These are phyloP conservation scores for Leucocoprinus sp. DNA, from an alignment of 768 basidiomycete species.

Conservation along the genomic window DNA sequence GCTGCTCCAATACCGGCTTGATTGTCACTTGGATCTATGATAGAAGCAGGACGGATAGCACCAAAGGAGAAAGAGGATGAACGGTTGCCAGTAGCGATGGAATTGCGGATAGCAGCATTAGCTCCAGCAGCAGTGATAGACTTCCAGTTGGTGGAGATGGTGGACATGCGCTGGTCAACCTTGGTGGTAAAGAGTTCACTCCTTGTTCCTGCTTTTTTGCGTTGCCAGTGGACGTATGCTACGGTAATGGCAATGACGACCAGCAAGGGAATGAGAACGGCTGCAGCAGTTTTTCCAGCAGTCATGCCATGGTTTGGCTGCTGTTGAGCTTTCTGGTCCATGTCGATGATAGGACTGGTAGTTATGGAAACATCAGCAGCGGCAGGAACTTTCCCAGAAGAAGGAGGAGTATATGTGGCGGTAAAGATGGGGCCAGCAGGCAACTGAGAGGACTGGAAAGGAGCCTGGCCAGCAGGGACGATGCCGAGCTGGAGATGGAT, in stretches of 20 bases:
- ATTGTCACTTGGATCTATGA: conserved; percentile 35
- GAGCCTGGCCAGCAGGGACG: conserved; percentile 37
- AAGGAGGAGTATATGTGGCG: conserved; percentile 45
- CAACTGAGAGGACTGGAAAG: conserved; percentile 38
- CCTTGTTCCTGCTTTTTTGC: conserved; percentile 41
- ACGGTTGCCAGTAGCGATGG: conserved; percentile 36
- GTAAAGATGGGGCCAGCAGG: conserved; percentile 66
- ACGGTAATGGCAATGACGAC: conserved; percentile 34
- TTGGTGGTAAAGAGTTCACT: conserved; percentile 53
- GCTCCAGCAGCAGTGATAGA: conserved; percentile 64
- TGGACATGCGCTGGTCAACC: conserved; percentile 79
- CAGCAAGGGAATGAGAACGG: conserved; percentile 60
- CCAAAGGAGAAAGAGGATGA: conserved; percentile 51
- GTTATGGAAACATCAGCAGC: conserved; percentile 27
- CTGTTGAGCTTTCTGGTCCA: conserved; percentile 23
- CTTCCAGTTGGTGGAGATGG: conserved; percentile 74
- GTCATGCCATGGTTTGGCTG: conserved; percentile 22
- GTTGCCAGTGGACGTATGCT: conserved; percentile 46
- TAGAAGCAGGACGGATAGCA: conserved; percentile 39
- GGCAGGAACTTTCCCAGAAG: conserved; percentile 26
- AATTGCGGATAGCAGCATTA: conserved; percentile 62
- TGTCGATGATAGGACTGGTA: conserved; percentile 32
- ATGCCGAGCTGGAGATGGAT: conserved; percentile 53
- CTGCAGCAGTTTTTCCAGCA: conserved; percentile 54
- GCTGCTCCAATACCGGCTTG: conserved; percentile 32